A percentile compares a stretch with the other conserved stretches of the same genome.
Evolutionary conservation across 345 rosid species (phyloP).

Genomic region (Aquilaria malaccensis): DNA sequence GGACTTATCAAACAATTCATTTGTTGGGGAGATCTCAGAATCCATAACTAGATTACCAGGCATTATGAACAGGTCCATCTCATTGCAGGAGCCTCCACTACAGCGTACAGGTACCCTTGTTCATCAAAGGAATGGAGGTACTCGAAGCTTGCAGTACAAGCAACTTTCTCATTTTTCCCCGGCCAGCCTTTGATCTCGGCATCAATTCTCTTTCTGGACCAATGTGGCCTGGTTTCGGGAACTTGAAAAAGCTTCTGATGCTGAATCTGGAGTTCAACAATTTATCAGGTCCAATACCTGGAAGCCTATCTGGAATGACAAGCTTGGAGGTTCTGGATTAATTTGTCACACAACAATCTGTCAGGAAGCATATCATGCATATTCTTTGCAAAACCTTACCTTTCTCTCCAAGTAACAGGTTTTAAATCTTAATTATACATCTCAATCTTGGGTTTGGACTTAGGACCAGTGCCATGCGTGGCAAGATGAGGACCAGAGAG

Average conservation of each 20-base stretch:
- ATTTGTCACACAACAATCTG: conserved; percentile 10
- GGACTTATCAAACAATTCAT: conserved; percentile 26
- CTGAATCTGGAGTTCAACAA: conserved; percentile 6
- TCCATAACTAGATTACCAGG: conserved; percentile 16
- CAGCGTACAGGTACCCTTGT: conserved; percentile 4
- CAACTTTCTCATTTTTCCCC: conserved; percentile 12
- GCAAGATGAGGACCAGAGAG: too few species aligned
- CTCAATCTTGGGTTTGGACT: too few species aligned
- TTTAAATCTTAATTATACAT: too few species aligned
- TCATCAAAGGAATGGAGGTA: neutral
- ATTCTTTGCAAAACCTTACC: conserved; percentile 12
- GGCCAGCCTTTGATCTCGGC: conserved; percentile 21
- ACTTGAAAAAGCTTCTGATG: conserved; percentile 12
- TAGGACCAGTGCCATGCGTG: too few species aligned
- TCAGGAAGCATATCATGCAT: conserved; percentile 10
- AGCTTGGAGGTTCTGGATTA: conserved; percentile 7
- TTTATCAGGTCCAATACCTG: conserved; percentile 9
- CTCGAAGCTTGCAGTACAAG: conserved; percentile 12
- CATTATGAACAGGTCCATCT: conserved; percentile 1
- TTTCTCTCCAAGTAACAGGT: conserved; percentile 6
- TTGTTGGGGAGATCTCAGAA: conserved; percentile 23
- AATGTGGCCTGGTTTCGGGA: conserved; percentile 11
- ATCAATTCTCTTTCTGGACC: conserved; percentile 17
- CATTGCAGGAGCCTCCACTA: neutral
- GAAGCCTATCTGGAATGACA: conserved; percentile 8